Evolutionary conservation across 306 rosid genomes (phyloP).

Genomic region (Prunus kanzakura): DNA sequence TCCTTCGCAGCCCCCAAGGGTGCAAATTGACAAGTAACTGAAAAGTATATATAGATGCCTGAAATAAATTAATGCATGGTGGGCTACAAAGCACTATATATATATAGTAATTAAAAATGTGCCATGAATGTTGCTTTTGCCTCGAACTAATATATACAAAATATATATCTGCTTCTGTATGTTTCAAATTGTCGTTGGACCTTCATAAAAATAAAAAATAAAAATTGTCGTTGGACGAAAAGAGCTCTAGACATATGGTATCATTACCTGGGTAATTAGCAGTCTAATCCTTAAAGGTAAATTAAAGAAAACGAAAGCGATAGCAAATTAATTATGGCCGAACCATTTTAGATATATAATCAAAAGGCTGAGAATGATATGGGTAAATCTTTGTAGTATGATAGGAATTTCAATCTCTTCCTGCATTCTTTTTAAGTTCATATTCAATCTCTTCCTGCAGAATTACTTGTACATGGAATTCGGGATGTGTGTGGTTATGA

Average conservation of each 20-base stretch:
- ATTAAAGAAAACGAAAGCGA: constrained; percentile 1
- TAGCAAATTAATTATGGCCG: background rate
- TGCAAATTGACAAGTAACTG: background rate
- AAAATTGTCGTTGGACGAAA: no score
- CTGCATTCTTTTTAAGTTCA: no score
- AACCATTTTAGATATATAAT: no score
- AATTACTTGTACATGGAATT: background rate
- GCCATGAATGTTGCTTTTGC: background rate
- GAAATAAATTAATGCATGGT: background rate
- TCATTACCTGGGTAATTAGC: background rate
- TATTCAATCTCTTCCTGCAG: background rate
- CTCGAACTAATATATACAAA: background rate
- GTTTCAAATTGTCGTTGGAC: background rate
- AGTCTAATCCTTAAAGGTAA: background rate
- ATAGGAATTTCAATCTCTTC: no score
- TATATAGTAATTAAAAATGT: background rate
- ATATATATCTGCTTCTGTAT: background rate
- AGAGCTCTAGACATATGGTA: background rate
- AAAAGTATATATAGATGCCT: background rate
- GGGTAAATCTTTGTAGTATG: no score
- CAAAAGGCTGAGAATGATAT: no score
- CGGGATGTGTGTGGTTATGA: background rate
- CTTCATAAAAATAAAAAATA: no score
- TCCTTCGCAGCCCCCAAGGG: background rate
- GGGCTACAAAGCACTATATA: background rate